phyloP scores from a whole-genome alignment of 2,329 filamentous ascomycete species.

The Pezicula rhizophila region DNA sequence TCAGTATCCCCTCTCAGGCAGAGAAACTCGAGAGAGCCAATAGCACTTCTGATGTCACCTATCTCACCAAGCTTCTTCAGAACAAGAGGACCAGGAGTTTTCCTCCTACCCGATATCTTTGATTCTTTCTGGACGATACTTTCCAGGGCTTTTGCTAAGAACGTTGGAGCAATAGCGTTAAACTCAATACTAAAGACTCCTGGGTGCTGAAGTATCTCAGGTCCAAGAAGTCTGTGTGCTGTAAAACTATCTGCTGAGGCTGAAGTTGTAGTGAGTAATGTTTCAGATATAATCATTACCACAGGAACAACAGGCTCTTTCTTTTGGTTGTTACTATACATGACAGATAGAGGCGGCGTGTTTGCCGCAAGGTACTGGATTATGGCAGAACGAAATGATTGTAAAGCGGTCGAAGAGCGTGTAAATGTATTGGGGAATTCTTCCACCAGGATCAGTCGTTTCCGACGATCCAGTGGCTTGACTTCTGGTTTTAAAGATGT shows the following conservation, averaged over 20 bases:
- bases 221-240: constrained; percentile 80
- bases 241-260: constrained; percentile 88
- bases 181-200: constrained; percentile 80
- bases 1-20: constrained; percentile 75
- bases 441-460: constrained; percentile 67
- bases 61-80: constrained; percentile 76
- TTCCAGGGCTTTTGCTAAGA: constrained; percentile 79
- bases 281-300: constrained; percentile 88
- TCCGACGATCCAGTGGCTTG: constrained; percentile 25
- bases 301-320: constrained; percentile 59
- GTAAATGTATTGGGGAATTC: constrained; percentile 76
- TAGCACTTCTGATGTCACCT: constrained; percentile 88
- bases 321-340: constrained; percentile 28
- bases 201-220: constrained; percentile 77
- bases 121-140: constrained; percentile 81
- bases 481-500: constrained; percentile 23
- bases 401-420: constrained; percentile 56
- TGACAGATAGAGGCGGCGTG: constrained; percentile 48
- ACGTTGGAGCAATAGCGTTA: constrained; percentile 82
- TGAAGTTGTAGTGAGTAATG: constrained; percentile 76
- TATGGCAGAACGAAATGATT: constrained; percentile 69
- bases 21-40: constrained; percentile 86
- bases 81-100: constrained; percentile 71
- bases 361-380: constrained; percentile 68
- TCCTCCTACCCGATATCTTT: constrained; percentile 65